A percentile compares a stretch with the other conserved stretches of the same genome.
Evolutionary conservation across 345 rosid species (phyloP).

Genomic region (Hirschfeldia incana): DNA sequence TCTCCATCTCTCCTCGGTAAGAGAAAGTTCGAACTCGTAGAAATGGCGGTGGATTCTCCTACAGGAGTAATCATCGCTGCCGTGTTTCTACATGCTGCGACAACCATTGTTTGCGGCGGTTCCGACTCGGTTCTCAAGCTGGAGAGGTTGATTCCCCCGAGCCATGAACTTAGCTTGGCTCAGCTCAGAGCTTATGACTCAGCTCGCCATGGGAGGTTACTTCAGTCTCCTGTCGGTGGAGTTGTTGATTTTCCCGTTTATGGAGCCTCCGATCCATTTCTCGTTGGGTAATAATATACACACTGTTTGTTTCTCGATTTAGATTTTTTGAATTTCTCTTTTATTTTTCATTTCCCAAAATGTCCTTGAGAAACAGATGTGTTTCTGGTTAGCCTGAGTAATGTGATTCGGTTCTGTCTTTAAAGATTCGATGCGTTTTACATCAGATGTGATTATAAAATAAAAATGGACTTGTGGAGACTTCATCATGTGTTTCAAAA

Average conservation of each 20-base stretch:
- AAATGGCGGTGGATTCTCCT: conserved; percentile 40
- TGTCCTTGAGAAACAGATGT: neutral
- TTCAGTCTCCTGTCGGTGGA: conserved; percentile 59
- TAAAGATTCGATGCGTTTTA: neutral
- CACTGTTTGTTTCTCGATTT: conserved; percentile 6
- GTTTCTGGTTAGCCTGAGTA: conserved; percentile 11
- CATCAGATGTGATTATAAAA: neutral
- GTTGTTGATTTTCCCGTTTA: conserved; percentile 75
- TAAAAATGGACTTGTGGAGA: neutral
- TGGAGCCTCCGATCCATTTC: conserved; percentile 82
- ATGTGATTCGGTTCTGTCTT: conserved; percentile 13
- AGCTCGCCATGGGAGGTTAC: conserved; percentile 76
- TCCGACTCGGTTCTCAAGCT: conserved; percentile 59
- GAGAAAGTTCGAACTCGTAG: conserved; percentile 29
- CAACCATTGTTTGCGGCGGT: conserved; percentile 42
- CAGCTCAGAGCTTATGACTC: conserved; percentile 70
- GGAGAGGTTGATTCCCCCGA: conserved; percentile 59
- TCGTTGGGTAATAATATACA: conserved; percentile 71
- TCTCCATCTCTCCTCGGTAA: conserved; percentile 1
- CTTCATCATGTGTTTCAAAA: neutral
- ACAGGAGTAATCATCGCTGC: conserved; percentile 33
- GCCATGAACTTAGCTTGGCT: conserved; percentile 50
- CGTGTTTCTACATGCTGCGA: conserved; percentile 29
- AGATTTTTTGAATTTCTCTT: neutral
- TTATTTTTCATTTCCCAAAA: neutral